A percentile compares a stretch with the other conserved stretches of the same genome.
phyloP scores from a whole-genome alignment of 2,329 filamentous ascomycete species.

The Fusarium stilboides region DNA sequence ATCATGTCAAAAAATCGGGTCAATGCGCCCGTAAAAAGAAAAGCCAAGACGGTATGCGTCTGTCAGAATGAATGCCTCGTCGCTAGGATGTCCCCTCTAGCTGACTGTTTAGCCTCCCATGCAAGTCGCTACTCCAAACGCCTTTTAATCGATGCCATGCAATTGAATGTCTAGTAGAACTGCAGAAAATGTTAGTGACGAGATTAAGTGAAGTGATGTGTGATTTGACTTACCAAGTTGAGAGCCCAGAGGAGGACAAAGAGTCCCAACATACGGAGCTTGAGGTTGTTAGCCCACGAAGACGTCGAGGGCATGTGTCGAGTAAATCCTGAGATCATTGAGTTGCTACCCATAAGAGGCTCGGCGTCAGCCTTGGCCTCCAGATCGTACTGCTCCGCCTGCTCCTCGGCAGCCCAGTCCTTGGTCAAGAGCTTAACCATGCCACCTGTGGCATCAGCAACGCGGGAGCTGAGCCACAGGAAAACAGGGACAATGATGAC shows the following conservation, averaged over 20 bases:
- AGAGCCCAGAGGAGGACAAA: conserved; percentile 38
- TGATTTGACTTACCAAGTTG: conserved; percentile 31
- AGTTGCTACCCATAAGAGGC: conserved; percentile 27
- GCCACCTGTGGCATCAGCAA: conserved; percentile 41
- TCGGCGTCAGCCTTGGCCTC: conserved; percentile 41
- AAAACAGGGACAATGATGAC: conserved; percentile 49
- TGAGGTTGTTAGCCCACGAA: conserved; percentile 39
- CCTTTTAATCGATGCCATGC: conserved; percentile 17
- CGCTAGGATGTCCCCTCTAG: neutral
- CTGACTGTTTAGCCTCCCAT: conserved; percentile 11
- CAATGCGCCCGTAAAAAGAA: conserved; percentile 19
- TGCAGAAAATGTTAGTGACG: conserved; percentile 4
- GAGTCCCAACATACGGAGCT: conserved; percentile 37
- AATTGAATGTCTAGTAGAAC: conserved; percentile 36
- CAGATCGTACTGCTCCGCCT: conserved; percentile 29
- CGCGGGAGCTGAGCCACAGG: conserved; percentile 46
- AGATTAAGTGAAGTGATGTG: rapidly evolving
- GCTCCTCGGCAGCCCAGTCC: conserved; percentile 24
- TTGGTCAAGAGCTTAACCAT: conserved; percentile 41
- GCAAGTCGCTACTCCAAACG: conserved; percentile 37
- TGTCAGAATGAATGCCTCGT: conserved; percentile 8
- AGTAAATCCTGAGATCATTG: conserved; percentile 27
- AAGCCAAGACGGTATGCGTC: conserved; percentile 4
- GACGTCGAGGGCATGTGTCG: conserved; percentile 39
- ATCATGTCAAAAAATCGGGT: conserved; percentile 24